Evolutionary conservation across 2,329 filamentous ascomycete species (phyloP), one percentile per base, ranked within the genome.

Genomic region (Mariannaea sp.): DNA sequence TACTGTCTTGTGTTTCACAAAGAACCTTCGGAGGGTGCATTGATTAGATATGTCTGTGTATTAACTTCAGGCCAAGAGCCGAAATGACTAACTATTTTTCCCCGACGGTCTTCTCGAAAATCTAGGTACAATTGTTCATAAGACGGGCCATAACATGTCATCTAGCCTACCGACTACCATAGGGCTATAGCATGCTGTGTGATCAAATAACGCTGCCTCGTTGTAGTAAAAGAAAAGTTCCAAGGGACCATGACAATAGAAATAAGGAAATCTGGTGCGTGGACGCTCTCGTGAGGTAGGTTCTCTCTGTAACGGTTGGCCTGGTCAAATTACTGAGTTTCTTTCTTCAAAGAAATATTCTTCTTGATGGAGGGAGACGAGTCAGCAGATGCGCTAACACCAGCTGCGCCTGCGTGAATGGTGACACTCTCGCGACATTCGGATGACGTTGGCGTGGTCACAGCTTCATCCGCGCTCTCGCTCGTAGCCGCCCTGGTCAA

Each of bases 381-480:
- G 58, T 77, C 53, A 40, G 63, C 51, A 71, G 59, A 75, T 73
- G 65, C 75, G 78, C 58, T 73, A 48, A 73, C 75, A 49, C 74
- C 70, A 45, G 74, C 75, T 49, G 75, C 75, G 56, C 83, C 79
- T 41, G 80, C 75, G 55, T 77, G 76, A 61, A 83, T 76, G n/a
- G 81, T 82, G 51, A 77, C 75, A 55, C 76, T 78, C 64, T 84
- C 80, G 58, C 81, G 79, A 53, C 72, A 77, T 57, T 80, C 77
- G 40, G 78, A 80, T 49, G 76, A 70, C 40, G 71, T 70, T 49
- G 75, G 72, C 49, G 71, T 72, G 30, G 67, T 65, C 65, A 72
- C 68, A 49, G 70, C 68, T 49, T 71, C 73, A 56, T 75, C 69
- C 52, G 68, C 69, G 60, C 70, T 75, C 65, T 73, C 71, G 66